Conservation (phyloP, 2,329 filamentous ascomycete genomes). For the Pseudomassariella vexata region DNA sequence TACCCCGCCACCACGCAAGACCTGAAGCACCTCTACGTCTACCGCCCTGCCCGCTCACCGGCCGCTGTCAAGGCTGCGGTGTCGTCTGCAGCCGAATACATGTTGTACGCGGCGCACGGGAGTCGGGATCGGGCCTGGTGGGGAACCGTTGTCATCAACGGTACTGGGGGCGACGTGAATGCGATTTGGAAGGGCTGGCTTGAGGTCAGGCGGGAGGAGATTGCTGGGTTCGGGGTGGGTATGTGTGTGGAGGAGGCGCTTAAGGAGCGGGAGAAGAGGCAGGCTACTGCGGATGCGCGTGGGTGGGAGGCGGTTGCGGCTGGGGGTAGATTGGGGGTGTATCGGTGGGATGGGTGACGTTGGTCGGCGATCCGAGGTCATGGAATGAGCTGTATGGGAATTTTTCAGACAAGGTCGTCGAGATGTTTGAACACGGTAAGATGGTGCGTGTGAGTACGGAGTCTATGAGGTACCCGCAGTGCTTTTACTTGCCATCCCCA, state of each 20-base stretch:
- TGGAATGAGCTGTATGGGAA: too few relatives aligned
- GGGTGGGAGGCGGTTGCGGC: slow-evolving; percentile 17
- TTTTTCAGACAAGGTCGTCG: too few relatives aligned
- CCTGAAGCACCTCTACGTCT: slow-evolving; percentile 45
- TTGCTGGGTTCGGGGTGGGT: slow-evolving; percentile 31
- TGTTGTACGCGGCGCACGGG: slow-evolving; percentile 42
- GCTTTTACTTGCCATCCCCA: too few relatives aligned
- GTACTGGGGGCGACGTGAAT: slow-evolving; percentile 25
- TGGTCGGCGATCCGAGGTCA: too few relatives aligned
- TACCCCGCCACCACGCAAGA: slow-evolving; percentile 24
- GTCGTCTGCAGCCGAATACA: slow-evolving; percentile 35
- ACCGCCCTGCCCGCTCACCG: slow-evolving; percentile 29
- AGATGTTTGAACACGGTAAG: too few relatives aligned
- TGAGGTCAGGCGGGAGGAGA: slow-evolving; percentile 38
- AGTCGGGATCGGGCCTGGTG: slow-evolving; percentile 47
- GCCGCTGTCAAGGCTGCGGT: slow-evolving; percentile 28
- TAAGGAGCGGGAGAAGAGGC: slow-evolving; percentile 30
- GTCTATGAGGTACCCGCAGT: too few relatives aligned
- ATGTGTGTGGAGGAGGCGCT: slow-evolving; percentile 40
- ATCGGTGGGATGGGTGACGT: slow-evolving; percentile 1
- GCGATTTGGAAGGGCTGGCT: slow-evolving; percentile 44
- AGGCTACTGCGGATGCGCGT: slow-evolving; percentile 32
- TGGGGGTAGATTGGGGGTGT: slow-evolving; percentile 33
- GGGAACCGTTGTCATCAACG: slow-evolving; percentile 51
- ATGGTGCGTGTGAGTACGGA: too few relatives aligned